Evolutionary conservation across 1,284 basidiomycete genomes (phyloP), one percentile per base, ranked within the genome.

Genomic region (Agaricales sp.): DNA sequence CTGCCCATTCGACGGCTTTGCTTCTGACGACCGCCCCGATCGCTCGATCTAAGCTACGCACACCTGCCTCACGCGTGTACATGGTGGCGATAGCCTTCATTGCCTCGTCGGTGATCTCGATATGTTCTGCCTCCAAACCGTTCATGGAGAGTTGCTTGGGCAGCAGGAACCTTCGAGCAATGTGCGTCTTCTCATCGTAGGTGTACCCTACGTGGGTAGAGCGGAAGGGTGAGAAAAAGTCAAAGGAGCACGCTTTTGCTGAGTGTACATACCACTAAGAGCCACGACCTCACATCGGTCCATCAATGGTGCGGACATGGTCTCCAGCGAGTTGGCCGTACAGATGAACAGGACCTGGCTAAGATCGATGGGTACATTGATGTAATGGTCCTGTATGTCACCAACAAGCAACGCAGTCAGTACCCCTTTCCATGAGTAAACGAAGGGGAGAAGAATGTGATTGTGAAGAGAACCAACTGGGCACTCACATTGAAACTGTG

Each of bases 11-110:
- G 14, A 94, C 91, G 0, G 89, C 91, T 59, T 94, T 94, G 54
- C 78, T 84, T 18, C 94, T 71, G 25, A 89, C 87, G 16, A 97
- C 79, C 16, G 83, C 79, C 6, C 89, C 92, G 44, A 97, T 83
- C 11, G 89, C 80, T 3, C 94, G 78, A 61, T 97, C 93, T 11
- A 97, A 75, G 22, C 81, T 84, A 23, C 93, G 78, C n/a, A 97
- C 93, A 23, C 94, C 93, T 0, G 93, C 92, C 65, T 96, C 89
- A 8, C 83, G 75, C 1, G 91, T 93, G 60, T 92, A 93, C 21
- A 77, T 69, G 12, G 82, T 87, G 24, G 85, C 83, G 47, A 93
- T 74, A 48, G 78, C 75, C 53, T 82, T 66, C 26, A 94, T 62
- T 1, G 85, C 80, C 2, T 78, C 74, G 51, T 92, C 86, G 0